These are phyloP conservation scores for Pseudogymnoascus sp. DNA, from an alignment of 2,329 filamentous ascomycete genomes.

Conservation along the genomic window DNA sequence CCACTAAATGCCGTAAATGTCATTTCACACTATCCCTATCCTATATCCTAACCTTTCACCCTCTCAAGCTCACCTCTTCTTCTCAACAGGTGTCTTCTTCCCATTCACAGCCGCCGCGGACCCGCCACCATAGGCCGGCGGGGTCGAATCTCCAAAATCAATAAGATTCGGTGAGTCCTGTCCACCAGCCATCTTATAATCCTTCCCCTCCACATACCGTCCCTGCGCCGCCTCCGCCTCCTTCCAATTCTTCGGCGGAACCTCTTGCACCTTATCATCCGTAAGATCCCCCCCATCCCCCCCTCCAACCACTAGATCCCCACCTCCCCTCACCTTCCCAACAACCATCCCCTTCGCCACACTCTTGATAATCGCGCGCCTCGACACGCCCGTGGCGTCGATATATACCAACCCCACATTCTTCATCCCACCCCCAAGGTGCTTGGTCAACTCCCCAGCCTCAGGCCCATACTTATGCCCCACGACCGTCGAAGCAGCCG, in stretches of 20 bases:
- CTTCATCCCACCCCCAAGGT: constrained; percentile 80
- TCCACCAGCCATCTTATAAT: constrained; percentile 21
- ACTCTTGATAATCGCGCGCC: constrained; percentile 83
- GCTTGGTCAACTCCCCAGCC: constrained; percentile 68
- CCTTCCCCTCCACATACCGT: constrained; percentile 17
- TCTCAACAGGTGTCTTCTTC: constrained; percentile 15
- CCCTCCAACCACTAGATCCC: constrained; percentile 68
- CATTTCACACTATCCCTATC: background rate
- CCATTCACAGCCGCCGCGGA: constrained; percentile 21
- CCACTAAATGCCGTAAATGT: background rate
- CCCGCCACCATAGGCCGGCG: constrained; percentile 19
- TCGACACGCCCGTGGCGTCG: constrained; percentile 85
- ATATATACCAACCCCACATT: constrained; percentile 98
- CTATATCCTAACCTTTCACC: background rate
- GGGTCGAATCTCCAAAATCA: constrained; percentile 20
- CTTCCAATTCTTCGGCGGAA: constrained; percentile 18
- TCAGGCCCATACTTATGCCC: constrained; percentile 84
- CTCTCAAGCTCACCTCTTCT: background rate
- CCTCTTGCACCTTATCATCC: background rate
- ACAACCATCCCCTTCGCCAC: constrained; percentile 96
- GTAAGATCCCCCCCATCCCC: constrained; percentile 25
- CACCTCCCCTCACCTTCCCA: constrained; percentile 66
- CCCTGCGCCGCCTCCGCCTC: constrained; percentile 22
- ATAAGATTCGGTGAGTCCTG: constrained; percentile 22
- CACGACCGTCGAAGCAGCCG: constrained; percentile 78